A percentile compares a stretch with the other conserved stretches of the same genome.
These are phyloP conservation scores for Colletotrichum aenigma DNA, from an alignment of 2,329 filamentous ascomycete genomes.

Conservation along the genomic window DNA sequence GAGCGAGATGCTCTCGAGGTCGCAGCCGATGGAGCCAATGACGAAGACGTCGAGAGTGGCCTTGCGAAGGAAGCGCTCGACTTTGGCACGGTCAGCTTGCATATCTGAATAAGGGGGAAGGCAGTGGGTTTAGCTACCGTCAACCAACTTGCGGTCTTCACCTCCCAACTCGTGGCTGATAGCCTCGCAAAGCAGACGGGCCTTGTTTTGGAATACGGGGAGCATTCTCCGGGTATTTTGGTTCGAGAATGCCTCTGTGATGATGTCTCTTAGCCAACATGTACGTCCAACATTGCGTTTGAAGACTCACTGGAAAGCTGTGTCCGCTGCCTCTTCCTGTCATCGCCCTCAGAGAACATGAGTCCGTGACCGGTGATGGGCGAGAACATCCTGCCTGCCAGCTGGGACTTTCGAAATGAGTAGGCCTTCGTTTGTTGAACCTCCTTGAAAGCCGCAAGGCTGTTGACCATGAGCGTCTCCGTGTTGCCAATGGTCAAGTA, in stretches of 20 bases:
- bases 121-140: constrained; percentile 22
- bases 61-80: constrained; percentile 31
- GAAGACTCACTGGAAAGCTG: constrained; percentile 29
- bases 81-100: constrained; percentile 15
- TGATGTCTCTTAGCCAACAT: neutral
- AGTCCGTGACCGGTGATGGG: constrained; percentile 40
- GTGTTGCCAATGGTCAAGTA: constrained; percentile 37
- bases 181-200: constrained; percentile 27
- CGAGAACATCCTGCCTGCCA: constrained; percentile 34
- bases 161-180: constrained; percentile 31
- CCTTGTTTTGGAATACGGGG: constrained; percentile 39
- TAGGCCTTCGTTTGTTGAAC: constrained; percentile 44
- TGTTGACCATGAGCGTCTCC: constrained; percentile 43
- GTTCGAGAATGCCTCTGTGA: constrained; percentile 35
- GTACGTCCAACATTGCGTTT: neutral
- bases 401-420: constrained; percentile 38
- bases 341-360: constrained; percentile 39
- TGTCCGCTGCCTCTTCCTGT: constrained; percentile 36
- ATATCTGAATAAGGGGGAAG: neutral
- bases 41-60: constrained; percentile 38
- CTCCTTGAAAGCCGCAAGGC: constrained; percentile 36
- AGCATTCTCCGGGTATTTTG: constrained; percentile 39
- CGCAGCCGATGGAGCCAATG: constrained; percentile 35
- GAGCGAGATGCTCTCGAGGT: constrained; percentile 31
- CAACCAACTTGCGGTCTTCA: constrained; percentile 24